phyloP scores from a whole-genome alignment of 2,329 filamentous ascomycete genomes.

The Colletotrichum tofieldiae region DNA sequence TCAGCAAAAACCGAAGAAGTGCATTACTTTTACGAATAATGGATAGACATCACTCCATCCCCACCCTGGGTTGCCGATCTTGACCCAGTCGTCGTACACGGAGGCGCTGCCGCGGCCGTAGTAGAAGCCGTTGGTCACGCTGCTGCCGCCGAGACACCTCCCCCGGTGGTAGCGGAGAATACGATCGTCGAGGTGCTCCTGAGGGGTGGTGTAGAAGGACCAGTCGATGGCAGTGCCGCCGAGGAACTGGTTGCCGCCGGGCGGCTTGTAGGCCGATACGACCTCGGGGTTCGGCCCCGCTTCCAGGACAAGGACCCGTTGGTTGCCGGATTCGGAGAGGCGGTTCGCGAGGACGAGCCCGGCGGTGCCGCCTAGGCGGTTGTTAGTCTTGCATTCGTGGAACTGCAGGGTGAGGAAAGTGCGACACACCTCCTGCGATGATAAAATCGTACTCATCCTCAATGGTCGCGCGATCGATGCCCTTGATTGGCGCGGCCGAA shows the following conservation, averaged over 20 bases:
- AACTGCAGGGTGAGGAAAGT: background rate
- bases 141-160: conserved; percentile 51
- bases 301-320: conserved; percentile 48
- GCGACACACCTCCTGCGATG: conserved; percentile 42
- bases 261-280: conserved; percentile 46
- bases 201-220: conserved; percentile 46
- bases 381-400: background rate
- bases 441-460: conserved; percentile 45
- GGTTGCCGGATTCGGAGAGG: conserved; percentile 46
- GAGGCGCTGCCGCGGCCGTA: conserved; percentile 50
- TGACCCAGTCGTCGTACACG: conserved; percentile 52
- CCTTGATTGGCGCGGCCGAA: conserved; percentile 38
- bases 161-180: conserved; percentile 51
- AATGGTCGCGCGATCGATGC: conserved; percentile 38
- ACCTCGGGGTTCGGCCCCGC: conserved; percentile 46
- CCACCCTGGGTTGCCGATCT: conserved; percentile 52
- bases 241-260: conserved; percentile 48
- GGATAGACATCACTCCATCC: conserved; percentile 49
- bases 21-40: conserved; percentile 45
- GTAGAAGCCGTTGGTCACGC: conserved; percentile 52
- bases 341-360: conserved; percentile 49
- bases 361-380: conserved; percentile 45
- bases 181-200: conserved; percentile 48
- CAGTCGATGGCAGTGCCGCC: conserved; percentile 47
- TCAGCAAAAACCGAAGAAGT: too few relatives aligned